A percentile compares a stretch with the other conserved stretches of the same genome.
Evolutionary conservation across 2,329 filamentous ascomycete genomes (phyloP).

Genomic region (Penicillium italicum): DNA sequence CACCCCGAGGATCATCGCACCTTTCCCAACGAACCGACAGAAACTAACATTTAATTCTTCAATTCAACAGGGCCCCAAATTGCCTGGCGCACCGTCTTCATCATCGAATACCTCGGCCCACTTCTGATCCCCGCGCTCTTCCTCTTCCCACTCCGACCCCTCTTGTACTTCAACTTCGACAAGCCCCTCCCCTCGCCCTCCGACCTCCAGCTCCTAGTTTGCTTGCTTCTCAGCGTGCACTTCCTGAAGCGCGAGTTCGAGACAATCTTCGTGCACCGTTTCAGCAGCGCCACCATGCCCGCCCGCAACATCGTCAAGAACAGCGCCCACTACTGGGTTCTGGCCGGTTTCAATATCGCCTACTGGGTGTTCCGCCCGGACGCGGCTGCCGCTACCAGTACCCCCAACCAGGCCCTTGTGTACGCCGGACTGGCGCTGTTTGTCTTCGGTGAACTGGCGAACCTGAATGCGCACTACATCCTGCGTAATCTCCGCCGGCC

Average conservation of each 20-base stretch:
- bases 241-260: conserved; percentile 95
- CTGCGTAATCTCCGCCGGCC: conserved; percentile 72
- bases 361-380: conserved; percentile 79
- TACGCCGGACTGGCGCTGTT: conserved; percentile 69
- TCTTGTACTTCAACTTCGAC: conserved; percentile 60
- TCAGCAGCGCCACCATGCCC: conserved; percentile 93
- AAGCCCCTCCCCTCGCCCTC: conserved; percentile 53
- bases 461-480: conserved; percentile 74
- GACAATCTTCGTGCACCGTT: conserved; percentile 91
- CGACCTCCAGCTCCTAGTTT: conserved; percentile 67
- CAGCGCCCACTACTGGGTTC: conserved; percentile 86
- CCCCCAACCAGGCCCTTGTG: conserved; percentile 53
- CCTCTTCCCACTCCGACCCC: conserved; percentile 66
- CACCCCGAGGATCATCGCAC: not conserved
- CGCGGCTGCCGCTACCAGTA: conserved; percentile 59
- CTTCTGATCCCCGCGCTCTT: conserved; percentile 78
- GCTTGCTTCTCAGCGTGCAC: conserved; percentile 72
- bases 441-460: conserved; percentile 72
- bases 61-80: conserved; percentile 71
- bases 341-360: conserved; percentile 75
- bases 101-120: conserved; percentile 92
- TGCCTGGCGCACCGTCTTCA: conserved; percentile 87
- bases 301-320: conserved; percentile 89
- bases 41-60: conserved; percentile 20
- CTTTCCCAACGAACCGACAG: not conserved